Base-by-base conservation (phyloP, 108 stramenopile genomes). In the Hondaea fermentalgiana region DNA sequence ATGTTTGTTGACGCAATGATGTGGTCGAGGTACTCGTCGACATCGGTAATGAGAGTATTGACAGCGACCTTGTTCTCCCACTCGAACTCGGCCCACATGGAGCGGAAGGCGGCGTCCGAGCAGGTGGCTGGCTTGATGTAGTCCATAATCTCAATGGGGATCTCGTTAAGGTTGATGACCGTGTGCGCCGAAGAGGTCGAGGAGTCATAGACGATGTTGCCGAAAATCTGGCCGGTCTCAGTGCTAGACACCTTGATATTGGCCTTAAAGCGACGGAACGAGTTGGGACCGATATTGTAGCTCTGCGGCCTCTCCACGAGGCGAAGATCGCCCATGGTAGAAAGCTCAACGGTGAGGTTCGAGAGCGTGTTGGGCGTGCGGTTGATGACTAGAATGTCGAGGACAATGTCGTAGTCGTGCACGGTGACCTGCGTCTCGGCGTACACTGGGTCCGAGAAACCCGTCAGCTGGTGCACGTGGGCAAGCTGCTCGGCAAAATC, bases 1-100 rank as follows among this genome's bases (percentile, higher is more conserved):
- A 98, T 99, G 90, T 98, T 98, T 21, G 99, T 99, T n/a, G 95
- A 95, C 12, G 90, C 90, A 16, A 99, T 97, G 90, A 99, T 95
- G 91, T 99, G 99, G 57, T 95, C 93, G 44, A 99, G 91, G 94
- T 97, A 99, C 29, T 94, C 97, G 60, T 94, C 91, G 83, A 99
- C 89, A 83, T 95, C 96, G 53, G 95, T 92, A 87, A 99, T 98
- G 89, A 44, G 88, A 49, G 96, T 98, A 14, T 95, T 92, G 89
- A 96, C 94, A 60, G 96, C 96, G 76, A 98, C 99, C 94, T 99
- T 99, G 93, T 99, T 99, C 91, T 99, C 99, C 99, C 99, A 99
- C 94, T 99, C 99, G 88, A 99, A 99, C 91, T 99, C 98, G 23
- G 98, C 99, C 99, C 99, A 99, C 98, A 99, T 98, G 43, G 93